Evolutionary conservation across 2,329 filamentous ascomycete species (phyloP).

Genomic region (Aureobasidium sp.): DNA sequence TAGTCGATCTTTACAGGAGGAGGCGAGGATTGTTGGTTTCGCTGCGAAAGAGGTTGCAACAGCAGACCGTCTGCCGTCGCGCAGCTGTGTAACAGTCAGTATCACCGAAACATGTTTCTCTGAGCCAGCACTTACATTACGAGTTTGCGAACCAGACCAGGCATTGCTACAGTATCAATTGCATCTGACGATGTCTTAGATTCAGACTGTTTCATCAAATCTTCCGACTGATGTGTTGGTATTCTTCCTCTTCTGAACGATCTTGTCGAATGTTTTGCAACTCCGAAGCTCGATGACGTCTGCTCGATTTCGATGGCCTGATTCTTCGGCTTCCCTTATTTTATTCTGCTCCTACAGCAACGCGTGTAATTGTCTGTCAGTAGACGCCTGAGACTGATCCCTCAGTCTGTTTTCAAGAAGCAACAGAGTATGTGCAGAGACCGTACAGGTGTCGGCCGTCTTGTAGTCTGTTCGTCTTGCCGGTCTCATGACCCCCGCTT

Average conservation of each 20-base stretch:
- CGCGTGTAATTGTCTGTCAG: not conserved
- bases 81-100: constrained; percentile 16
- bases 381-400: not conserved
- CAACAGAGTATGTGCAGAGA: not conserved
- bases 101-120: not conserved
- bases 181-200: not conserved
- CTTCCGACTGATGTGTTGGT: not conserved
- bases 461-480: not conserved
- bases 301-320: not conserved
- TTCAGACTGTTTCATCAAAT: not conserved
- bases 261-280: constrained; percentile 2
- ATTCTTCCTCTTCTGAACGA: not conserved
- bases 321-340: not conserved
- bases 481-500: constrained; percentile 2
- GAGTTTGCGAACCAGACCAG: constrained; percentile 68
- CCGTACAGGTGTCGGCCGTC: not conserved
- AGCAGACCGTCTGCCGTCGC: constrained; percentile 76
- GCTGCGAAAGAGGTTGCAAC: constrained; percentile 58
- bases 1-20: constrained; percentile 64
- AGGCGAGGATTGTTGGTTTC: constrained; percentile 39
- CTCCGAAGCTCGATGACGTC: constrained; percentile 9
- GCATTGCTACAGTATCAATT: constrained; percentile 44
- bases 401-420: no score
- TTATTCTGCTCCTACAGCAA: constrained; percentile 9
- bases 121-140: constrained; percentile 43